Percentiles rank a stretch among this genome's conserved stretches.
Conservation (phyloP, 176 grass and related monocot genomes). For the Oryza glaberrima region DNA sequence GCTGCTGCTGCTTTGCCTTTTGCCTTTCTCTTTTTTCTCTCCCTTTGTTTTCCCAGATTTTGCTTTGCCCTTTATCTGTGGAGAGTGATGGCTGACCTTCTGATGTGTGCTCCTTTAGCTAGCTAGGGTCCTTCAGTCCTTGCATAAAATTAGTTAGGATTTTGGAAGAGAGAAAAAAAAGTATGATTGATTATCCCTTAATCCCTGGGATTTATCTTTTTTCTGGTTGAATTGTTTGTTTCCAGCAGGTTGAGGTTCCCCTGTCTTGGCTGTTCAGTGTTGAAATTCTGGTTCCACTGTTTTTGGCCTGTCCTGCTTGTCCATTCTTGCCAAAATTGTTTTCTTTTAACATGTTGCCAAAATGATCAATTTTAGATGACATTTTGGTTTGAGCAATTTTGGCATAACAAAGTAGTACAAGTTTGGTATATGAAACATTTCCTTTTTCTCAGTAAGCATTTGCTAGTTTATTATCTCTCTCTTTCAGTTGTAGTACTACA, state of each 20-base stretch:
- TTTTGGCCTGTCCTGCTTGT: background rate
- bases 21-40: constrained; percentile 24
- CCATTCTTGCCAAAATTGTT: background rate
- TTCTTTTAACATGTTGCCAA: background rate
- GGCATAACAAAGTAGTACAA: no score
- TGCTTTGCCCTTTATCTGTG: constrained; percentile 24
- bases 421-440: background rate
- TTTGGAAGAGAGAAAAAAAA: background rate
- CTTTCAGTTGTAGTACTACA: background rate
- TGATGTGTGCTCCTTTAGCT: background rate
- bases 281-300: background rate
- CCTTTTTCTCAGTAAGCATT: background rate
- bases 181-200: background rate
- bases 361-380: background rate
- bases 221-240: background rate
- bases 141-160: constrained; percentile 27
- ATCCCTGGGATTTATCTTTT: background rate
- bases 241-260: background rate
- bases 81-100: constrained; percentile 57
- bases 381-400: background rate
- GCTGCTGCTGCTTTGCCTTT: constrained; percentile 28
- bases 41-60: constrained; percentile 32
- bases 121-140: background rate
- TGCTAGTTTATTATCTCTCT: background rate
- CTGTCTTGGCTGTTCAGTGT: background rate